phyloP scores from a whole-genome alignment of 352 stramenopile genomes.

The Globisporangium spiculum region DNA sequence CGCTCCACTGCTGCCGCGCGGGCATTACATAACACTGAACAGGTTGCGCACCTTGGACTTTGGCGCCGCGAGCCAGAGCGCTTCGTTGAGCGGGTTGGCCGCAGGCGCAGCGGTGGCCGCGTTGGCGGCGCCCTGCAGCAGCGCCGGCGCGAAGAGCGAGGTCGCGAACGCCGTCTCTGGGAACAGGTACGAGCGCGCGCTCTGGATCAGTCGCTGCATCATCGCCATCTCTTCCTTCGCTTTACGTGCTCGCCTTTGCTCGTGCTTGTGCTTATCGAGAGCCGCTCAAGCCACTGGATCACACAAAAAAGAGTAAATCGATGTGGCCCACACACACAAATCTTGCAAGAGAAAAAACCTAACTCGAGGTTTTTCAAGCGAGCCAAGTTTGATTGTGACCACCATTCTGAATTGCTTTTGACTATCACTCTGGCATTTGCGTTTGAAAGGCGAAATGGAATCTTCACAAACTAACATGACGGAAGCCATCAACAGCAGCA shows the following conservation, averaged over 20 bases:
- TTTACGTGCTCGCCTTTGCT: not conserved
- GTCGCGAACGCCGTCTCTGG: slow-evolving; percentile 46
- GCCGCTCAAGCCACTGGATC: slow-evolving; percentile 13
- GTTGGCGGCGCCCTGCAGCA: slow-evolving; percentile 31
- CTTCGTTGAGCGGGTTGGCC: slow-evolving; percentile 60
- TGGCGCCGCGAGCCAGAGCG: slow-evolving; percentile 77
- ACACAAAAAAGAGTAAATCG: not conserved
- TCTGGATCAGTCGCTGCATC: slow-evolving; percentile 70
- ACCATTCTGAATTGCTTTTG: not conserved
- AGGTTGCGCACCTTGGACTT: slow-evolving; percentile 78
- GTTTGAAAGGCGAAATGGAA: not conserved
- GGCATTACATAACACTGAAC: not conserved
- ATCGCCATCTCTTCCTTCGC: slow-evolving; percentile 22
- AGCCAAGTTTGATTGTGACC: not conserved
- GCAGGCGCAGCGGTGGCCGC: slow-evolving; percentile 27
- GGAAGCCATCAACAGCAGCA: not conserved
- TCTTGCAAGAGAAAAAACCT: not conserved
- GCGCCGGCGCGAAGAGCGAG: slow-evolving; percentile 30
- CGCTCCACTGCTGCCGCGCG: not conserved
- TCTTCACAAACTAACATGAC: not conserved
- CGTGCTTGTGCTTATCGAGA: slow-evolving; percentile 7
- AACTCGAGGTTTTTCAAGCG: not conserved
- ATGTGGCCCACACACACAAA: slow-evolving; percentile 1
- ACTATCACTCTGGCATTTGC: not conserved
- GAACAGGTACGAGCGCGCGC: slow-evolving; percentile 51